Base-by-base conservation (phyloP, 2,329 filamentous ascomycete species). In the Coleophoma cylindrospora region DNA sequence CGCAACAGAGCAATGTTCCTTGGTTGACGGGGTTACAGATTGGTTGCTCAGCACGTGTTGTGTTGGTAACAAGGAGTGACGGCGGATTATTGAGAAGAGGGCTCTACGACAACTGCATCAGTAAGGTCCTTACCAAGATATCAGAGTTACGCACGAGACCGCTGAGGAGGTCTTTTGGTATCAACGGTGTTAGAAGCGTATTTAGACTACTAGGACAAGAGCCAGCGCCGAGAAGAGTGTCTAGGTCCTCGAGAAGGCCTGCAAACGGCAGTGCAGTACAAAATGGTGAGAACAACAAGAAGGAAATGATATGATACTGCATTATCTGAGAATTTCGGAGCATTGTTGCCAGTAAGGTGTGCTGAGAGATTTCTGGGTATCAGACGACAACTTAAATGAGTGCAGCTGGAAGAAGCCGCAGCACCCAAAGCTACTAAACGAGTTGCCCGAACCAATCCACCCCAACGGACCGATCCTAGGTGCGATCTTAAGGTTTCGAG, bases 1-100 rank as follows among this genome's bases (percentile, higher is more conserved):
- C 12, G 40, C 53, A 58, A 40, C 54, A 60, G 14, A 55, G 47
- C 14, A 55, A 47, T 22, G 54, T 40, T 4, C 55, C 56, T 8
- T 45, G 17, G 34, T 58, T 58, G 36, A 56, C 27, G 13, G 40
- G 40, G 14, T 43, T 43, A 13, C 40, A 43, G 4, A n/a, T 27
- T 19, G 40, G 40, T 46, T 45, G 17, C 40, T 48, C 15, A 54
- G 56, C 44, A 50, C 38, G 2, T 47, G 50, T 22, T 52, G 56
- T 51, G 13, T 48, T 40, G 4, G 43, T 50, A 14, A 51, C 56
- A 14, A 46, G 45, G 12, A 57, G 13, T 14, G 55, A 50, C 12
- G 48, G 47, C 17, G 51, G 51, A 3, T 40, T 43, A 10, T 40
- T 41, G 45, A 57, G 45, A 7, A 57, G 15, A 9, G 46, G 43